These are phyloP conservation scores for Exophiala sideris DNA, from an alignment of 2,329 filamentous ascomycete species.

Conservation along the genomic window DNA sequence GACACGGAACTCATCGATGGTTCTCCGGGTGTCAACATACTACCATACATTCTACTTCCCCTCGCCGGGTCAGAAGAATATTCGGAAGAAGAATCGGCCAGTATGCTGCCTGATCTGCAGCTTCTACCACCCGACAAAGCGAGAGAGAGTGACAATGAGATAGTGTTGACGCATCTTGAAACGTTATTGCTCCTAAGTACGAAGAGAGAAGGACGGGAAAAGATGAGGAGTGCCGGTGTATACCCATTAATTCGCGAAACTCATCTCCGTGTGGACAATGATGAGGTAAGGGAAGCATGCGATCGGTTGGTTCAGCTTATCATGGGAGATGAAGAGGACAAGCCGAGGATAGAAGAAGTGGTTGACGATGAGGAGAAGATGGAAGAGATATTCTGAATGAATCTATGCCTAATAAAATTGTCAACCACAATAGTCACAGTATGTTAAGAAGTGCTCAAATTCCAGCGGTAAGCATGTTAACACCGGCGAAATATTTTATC, in stretches of 20 bases:
- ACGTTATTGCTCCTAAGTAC: constrained; percentile 80
- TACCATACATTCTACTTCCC: constrained; percentile 85
- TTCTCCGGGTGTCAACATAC: constrained; percentile 53
- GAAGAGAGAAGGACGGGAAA: constrained; percentile 69
- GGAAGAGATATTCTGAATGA: constrained; percentile 43
- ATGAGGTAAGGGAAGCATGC: constrained; percentile 76
- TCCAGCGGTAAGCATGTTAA: neutral
- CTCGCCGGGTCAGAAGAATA: constrained; percentile 88
- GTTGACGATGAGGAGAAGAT: constrained; percentile 45
- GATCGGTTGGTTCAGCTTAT: constrained; percentile 87
- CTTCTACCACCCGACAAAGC: constrained; percentile 85
- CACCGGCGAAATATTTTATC: neutral
- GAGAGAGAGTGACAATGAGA: constrained; percentile 71
- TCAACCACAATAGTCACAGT: neutral
- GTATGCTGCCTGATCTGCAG: constrained; percentile 87
- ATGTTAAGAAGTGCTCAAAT: neutral
- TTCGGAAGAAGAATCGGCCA: constrained; percentile 76
- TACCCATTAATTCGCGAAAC: constrained; percentile 88
- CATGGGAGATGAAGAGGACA: constrained; percentile 71
- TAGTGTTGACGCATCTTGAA: constrained; percentile 84
- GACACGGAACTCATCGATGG: constrained; percentile 47
- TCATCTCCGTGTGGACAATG: constrained; percentile 73
- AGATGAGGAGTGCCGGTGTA: constrained; percentile 71
- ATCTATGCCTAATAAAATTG: neutral
- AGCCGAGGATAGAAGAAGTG: constrained; percentile 41